These are phyloP conservation scores for Filosporella fistucella DNA, from an alignment of 495 filamentous ascomycete species.

Conservation along the genomic window DNA sequence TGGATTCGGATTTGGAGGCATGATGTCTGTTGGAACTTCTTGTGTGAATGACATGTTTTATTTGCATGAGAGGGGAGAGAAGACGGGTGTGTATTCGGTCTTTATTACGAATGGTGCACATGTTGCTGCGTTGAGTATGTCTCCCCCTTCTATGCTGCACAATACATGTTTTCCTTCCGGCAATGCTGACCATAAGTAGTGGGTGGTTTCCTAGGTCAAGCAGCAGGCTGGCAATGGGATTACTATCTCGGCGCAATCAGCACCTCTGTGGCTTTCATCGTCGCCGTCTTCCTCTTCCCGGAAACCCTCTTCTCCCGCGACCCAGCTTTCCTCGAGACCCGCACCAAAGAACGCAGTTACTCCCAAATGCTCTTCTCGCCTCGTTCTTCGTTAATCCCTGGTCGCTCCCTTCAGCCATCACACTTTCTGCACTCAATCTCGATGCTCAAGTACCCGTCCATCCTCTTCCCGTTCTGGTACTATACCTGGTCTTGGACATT, in stretches of 20 bases:
- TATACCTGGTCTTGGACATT: slow-evolving; percentile 27
- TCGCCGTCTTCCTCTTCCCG: slow-evolving; percentile 26
- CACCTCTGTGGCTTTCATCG: slow-evolving; percentile 13
- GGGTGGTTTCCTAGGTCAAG: slow-evolving; percentile 22
- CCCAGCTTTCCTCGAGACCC: slow-evolving; percentile 13
- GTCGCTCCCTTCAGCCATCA: slow-evolving; percentile 14
- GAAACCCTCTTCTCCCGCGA: slow-evolving; percentile 28
- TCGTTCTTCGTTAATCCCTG: slow-evolving; percentile 22
- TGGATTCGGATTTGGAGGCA: slow-evolving; percentile 25
- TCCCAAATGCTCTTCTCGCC: slow-evolving; percentile 22
- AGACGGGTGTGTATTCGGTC: slow-evolving; percentile 26
- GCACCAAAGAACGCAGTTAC: slow-evolving; percentile 22
- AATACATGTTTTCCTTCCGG: not conserved
- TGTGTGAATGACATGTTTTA: slow-evolving; percentile 28
- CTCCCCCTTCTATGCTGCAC: not conserved
- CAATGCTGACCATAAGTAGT: slow-evolving; percentile 6
- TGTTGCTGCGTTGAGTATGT: slow-evolving; percentile 20
- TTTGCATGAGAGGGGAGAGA: slow-evolving; percentile 24
- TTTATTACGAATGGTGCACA: slow-evolving; percentile 27
- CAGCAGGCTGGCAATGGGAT: slow-evolving; percentile 25
- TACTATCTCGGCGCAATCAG: slow-evolving; percentile 25
- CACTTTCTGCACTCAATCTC: slow-evolving; percentile 25
- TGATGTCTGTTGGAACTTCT: slow-evolving; percentile 26
- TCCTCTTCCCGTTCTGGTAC: slow-evolving; percentile 25
- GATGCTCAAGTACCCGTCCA: slow-evolving; percentile 27